A percentile compares a stretch with the other conserved stretches of the same genome.
Conservation (phyloP, 805 yeast genomes). For the Debaryomyces castellii region DNA sequence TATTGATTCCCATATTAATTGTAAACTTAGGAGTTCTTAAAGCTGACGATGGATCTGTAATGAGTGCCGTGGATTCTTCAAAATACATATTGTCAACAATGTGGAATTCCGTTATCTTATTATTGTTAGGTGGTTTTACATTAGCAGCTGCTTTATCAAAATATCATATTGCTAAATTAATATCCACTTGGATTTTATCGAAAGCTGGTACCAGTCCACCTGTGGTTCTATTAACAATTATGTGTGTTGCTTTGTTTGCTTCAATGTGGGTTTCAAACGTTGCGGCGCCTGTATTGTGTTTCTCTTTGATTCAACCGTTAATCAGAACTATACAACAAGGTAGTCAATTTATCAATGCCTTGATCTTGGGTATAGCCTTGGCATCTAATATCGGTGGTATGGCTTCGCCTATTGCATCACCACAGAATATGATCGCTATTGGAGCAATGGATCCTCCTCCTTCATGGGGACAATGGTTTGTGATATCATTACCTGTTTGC, state of each 20-base stretch:
- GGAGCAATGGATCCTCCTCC: slow-evolving; percentile 54
- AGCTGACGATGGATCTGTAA: slow-evolving; percentile 46
- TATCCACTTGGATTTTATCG: slow-evolving; percentile 48
- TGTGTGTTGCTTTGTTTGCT: slow-evolving; percentile 51
- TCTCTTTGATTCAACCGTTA: slow-evolving; percentile 49
- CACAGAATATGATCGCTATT: slow-evolving; percentile 55
- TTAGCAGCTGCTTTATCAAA: slow-evolving; percentile 56
- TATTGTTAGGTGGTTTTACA: slow-evolving; percentile 54
- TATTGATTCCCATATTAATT: slow-evolving; percentile 77
- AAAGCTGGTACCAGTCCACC: slow-evolving; percentile 53
- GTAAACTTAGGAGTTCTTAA: slow-evolving; percentile 71
- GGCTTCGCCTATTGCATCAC: slow-evolving; percentile 56
- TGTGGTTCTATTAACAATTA: slow-evolving; percentile 46
- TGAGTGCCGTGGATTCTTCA: slow-evolving; percentile 44
- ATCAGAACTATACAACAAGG: slow-evolving; percentile 45
- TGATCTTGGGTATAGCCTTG: slow-evolving; percentile 48
- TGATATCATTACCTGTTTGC: slow-evolving; percentile 48
- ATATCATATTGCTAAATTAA: slow-evolving; percentile 50
- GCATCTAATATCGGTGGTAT: slow-evolving; percentile 55
- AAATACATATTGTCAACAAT: slow-evolving; percentile 45
- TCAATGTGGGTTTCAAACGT: slow-evolving; percentile 62
- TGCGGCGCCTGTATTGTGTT: slow-evolving; percentile 56
- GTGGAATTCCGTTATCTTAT: slow-evolving; percentile 56
- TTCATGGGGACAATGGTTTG: slow-evolving; percentile 59
- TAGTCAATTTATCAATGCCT: slow-evolving; percentile 39